A percentile compares a stretch with the other conserved stretches of the same genome.
Evolutionary conservation across 345 rosid species (phyloP).

Genomic region (Murraya koenigii): DNA sequence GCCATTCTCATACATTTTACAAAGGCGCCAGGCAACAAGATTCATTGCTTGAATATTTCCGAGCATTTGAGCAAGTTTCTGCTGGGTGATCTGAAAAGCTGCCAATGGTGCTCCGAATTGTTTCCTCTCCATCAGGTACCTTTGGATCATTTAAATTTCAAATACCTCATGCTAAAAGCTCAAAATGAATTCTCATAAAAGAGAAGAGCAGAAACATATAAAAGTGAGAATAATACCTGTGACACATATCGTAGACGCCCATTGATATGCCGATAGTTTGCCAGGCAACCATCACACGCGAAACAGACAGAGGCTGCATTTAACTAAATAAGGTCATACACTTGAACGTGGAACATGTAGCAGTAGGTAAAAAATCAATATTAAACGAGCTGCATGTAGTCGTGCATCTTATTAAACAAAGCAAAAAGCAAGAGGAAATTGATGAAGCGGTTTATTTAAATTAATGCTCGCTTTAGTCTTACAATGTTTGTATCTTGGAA

Average conservation of each 20-base stretch:
- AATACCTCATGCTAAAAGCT: neutral
- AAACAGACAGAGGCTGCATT: slow-evolving; percentile 73
- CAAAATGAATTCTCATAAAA: neutral
- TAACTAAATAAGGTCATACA: neutral
- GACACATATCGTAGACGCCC: slow-evolving; percentile 94
- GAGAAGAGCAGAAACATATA: neutral
- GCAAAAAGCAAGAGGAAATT: slow-evolving; percentile 1
- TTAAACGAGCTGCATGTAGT: no score
- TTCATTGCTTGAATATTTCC: slow-evolving; percentile 91
- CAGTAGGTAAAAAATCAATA: no score
- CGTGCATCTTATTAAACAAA: neutral
- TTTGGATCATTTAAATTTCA: slow-evolving; percentile 26
- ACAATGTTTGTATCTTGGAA: slow-evolving; percentile 88
- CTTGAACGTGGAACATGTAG: no score
- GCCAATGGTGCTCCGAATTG: slow-evolving; percentile 98
- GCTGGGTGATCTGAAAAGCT: slow-evolving; percentile 87
- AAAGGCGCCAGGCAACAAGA: slow-evolving; percentile 94
- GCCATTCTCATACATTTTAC: slow-evolving; percentile 81
- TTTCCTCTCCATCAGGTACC: slow-evolving; percentile 89
- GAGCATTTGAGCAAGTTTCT: slow-evolving; percentile 83
- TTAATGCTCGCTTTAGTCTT: neutral
- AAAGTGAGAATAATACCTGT: slow-evolving; percentile 43
- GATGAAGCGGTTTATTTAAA: no score
- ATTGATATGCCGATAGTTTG: slow-evolving; percentile 88
- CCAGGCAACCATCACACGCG: slow-evolving; percentile 97